Conservation (phyloP, 2,329 filamentous ascomycete species). For the Hypomyces perniciosus region DNA sequence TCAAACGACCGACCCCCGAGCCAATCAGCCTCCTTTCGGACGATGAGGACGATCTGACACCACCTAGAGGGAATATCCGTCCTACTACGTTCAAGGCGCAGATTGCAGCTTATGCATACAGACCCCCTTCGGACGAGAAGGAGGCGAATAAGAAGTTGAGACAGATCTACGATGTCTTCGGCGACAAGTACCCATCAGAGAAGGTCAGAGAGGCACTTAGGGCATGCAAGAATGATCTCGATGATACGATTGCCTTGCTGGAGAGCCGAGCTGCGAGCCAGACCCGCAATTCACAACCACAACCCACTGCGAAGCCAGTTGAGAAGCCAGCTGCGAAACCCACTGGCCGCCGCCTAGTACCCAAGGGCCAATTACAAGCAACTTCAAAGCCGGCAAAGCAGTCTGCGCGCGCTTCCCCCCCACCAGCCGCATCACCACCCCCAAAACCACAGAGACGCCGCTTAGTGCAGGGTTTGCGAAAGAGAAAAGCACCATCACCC, state of each 20-base stretch:
- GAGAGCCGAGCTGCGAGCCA: constrained; percentile 13
- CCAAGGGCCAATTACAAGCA: constrained; percentile 24
- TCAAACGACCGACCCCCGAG: constrained; percentile 32
- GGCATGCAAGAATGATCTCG: constrained; percentile 28
- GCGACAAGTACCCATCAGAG: constrained; percentile 24
- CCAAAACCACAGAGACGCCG: constrained; percentile 27
- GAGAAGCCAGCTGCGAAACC: constrained; percentile 15
- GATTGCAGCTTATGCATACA: constrained; percentile 38
- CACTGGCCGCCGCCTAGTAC: constrained; percentile 24
- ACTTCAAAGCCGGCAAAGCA: neutral
- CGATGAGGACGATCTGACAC: constrained; percentile 40
- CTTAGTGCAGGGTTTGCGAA: constrained; percentile 32
- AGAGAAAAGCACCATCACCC: constrained; percentile 21
- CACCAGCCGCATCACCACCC: constrained; percentile 14
- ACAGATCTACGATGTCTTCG: constrained; percentile 33
- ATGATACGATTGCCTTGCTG: constrained; percentile 30
- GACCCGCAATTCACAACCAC: constrained; percentile 10
- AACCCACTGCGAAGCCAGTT: neutral
- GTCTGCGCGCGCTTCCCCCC: constrained; percentile 3
- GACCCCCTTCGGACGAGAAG: constrained; percentile 36
- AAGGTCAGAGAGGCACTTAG: constrained; percentile 29
- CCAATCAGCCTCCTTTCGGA: constrained; percentile 46
- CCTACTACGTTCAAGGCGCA: constrained; percentile 50
- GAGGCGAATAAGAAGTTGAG: constrained; percentile 29
- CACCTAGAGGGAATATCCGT: constrained; percentile 54